Evolutionary conservation across 805 yeast genomes (phyloP), one percentile per base, ranked within the genome.

Genomic region (Metschnikowia henanensis): DNA sequence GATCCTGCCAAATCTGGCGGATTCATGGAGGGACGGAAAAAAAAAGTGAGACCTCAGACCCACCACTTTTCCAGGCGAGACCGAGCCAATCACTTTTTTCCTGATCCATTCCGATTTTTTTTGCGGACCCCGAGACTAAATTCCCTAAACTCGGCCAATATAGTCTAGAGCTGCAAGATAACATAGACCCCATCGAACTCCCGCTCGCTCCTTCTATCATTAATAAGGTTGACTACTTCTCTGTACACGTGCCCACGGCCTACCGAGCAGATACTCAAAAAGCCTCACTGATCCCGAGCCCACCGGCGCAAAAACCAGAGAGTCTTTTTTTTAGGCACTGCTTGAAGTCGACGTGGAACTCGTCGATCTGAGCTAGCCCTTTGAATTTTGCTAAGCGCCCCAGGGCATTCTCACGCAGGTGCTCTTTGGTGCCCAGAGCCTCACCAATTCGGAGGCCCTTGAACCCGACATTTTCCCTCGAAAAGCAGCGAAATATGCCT

Each of bases 401-500:
- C n/a, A n/a, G n/a, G n/a, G n/a, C n/a, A 23, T 23, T 23, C 26
- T 13, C 26, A 3, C 4, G 12, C 12, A 23, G 26, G 12, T 9
- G 26, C 12, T 13, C 12, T 23, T 23, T 4, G 4, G 3, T 9
- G 8, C 8, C 5, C 4, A 23, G 26, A n/a, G 6, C 30, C 30
- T 28, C 30, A 13, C 30, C 15, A 7, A 6, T 15, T 10, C 7
- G 7, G 30, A 23, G 3, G 12, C 12, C 13, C 13, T 28, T 31
- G 10, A 13, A 31, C 12, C 12, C 34, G 8, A 8, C n/a, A 16
- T 19, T 31, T 17, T n/a, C 20, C 8, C 22, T 15, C 20, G n/a
- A 19, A 15, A 19, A 15, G 16, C 21, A 12, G 15, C 30, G 15
- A 12, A 20, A 17, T 22, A 53, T 53, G 57, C 43, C 55, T 6